phyloP scores from a whole-genome alignment of 1,139 yeast genomes.

The Ogataea hybrid region DNA sequence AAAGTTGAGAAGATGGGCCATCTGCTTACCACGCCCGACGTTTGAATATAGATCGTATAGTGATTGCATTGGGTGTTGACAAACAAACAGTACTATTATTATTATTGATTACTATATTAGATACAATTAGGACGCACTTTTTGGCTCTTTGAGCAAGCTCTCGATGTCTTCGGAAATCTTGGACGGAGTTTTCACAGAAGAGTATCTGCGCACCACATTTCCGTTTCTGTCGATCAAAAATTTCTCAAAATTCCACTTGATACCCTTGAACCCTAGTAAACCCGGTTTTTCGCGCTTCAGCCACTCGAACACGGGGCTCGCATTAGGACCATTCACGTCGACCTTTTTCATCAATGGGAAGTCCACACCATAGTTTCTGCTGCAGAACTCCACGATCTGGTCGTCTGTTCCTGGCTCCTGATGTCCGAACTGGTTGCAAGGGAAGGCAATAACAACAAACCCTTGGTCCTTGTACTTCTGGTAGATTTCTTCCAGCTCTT shows the following conservation, averaged over 20 bases:
- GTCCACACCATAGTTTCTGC: slow-evolving; percentile 70
- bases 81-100: slow-evolving; percentile 32
- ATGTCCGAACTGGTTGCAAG: slow-evolving; percentile 84
- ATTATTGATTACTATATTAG: background rate
- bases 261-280: slow-evolving; percentile 70
- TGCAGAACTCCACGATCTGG: slow-evolving; percentile 64
- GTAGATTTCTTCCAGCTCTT: slow-evolving; percentile 79
- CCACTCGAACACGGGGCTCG: slow-evolving; percentile 78
- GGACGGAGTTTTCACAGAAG: slow-evolving; percentile 67
- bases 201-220: slow-evolving; percentile 65
- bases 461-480: slow-evolving; percentile 75
- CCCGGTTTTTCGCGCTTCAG: slow-evolving; percentile 69
- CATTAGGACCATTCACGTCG: slow-evolving; percentile 82
- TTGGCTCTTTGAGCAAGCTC: slow-evolving; percentile 3
- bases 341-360: slow-evolving; percentile 87
- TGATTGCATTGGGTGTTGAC: background rate
- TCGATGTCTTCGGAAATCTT: slow-evolving; percentile 28
- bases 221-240: slow-evolving; percentile 76
- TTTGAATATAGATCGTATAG: background rate
- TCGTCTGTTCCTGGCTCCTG: slow-evolving; percentile 81
- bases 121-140: background rate
- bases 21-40: slow-evolving; percentile 56
- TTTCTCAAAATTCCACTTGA: slow-evolving; percentile 96
- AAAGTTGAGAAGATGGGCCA: slow-evolving; percentile 98
- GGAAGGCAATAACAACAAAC: slow-evolving; percentile 83